A percentile compares a stretch with the other conserved stretches of the same genome.
Conservation (phyloP, 345 rosid species). For the Clausena lansium region DNA sequence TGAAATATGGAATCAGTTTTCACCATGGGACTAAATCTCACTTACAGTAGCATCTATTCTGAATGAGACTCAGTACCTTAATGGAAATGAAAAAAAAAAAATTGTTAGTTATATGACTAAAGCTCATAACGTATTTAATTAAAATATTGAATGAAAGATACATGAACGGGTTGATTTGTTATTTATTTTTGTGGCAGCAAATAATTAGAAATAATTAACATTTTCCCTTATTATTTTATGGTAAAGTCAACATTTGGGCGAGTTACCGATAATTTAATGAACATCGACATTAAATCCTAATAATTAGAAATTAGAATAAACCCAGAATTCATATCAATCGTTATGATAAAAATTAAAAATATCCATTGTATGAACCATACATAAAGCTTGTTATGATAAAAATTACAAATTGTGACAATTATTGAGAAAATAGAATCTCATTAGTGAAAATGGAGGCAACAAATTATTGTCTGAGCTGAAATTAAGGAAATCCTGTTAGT, state of each 20-base stretch:
- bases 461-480: not conserved
- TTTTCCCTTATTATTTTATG: not conserved
- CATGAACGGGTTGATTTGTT: not conserved
- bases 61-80: too few relatives aligned
- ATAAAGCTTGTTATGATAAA: not conserved
- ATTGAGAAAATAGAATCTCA: not conserved
- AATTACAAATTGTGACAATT: not conserved
- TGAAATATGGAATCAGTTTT: too few relatives aligned
- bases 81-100: too few relatives aligned
- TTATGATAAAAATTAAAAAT: not conserved
- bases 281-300: not conserved
- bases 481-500: conserved; percentile 10
- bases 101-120: not conserved
- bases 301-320: not conserved
- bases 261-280: not conserved
- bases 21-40: too few relatives aligned
- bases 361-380: too few relatives aligned
- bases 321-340: not conserved
- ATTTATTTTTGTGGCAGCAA: not conserved
- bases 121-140: not conserved
- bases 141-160: not conserved
- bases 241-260: not conserved
- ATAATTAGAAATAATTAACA: not conserved
- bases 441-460: conserved; percentile 3
- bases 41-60: too few relatives aligned